Percentiles rank a stretch among this genome's conserved stretches.
Evolutionary conservation across 768 basidiomycete genomes (phyloP).

Genomic region (Auricularia sp.): DNA sequence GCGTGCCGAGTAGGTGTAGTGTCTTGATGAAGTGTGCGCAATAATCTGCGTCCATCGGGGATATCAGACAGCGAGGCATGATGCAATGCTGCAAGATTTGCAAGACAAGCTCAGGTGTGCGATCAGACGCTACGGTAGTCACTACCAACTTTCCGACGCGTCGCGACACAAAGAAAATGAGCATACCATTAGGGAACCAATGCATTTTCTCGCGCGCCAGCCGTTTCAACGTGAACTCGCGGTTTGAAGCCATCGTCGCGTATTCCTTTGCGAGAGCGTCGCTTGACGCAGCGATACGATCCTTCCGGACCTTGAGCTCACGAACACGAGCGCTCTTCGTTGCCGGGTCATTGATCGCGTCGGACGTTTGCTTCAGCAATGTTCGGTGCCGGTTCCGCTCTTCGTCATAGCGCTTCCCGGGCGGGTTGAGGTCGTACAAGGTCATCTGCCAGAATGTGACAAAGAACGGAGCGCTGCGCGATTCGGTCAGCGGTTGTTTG

Average conservation of each 20-base stretch:
- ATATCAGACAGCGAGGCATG: constrained; percentile 83
- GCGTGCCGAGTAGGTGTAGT: constrained; percentile 81
- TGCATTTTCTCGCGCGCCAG: constrained; percentile 66
- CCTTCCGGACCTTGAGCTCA: neutral
- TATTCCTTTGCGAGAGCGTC: neutral
- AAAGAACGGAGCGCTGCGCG: constrained; percentile 76
- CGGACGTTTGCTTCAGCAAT: constrained; percentile 48
- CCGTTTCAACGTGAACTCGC: constrained; percentile 68
- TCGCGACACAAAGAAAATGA: constrained; percentile 1
- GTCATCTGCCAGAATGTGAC: constrained; percentile 95
- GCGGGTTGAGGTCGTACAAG: constrained; percentile 79
- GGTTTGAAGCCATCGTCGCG: constrained; percentile 31
- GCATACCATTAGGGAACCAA: constrained; percentile 66
- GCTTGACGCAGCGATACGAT: neutral
- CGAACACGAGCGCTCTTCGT: neutral
- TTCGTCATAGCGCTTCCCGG: constrained; percentile 63
- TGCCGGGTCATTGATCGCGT: constrained; percentile 68
- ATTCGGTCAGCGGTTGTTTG: constrained; percentile 5
- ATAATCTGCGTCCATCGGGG: constrained; percentile 93
- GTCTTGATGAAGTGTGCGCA: constrained; percentile 85
- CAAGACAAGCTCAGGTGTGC: constrained; percentile 30
- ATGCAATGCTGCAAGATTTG: constrained; percentile 76
- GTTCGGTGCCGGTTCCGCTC: constrained; percentile 56
- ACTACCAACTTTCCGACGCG: constrained; percentile 15
- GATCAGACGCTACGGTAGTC: constrained; percentile 24